These are phyloP conservation scores for Podila clonocystis DNA, from an alignment of 192 early-diverging fungal genomes.

Conservation along the genomic window DNA sequence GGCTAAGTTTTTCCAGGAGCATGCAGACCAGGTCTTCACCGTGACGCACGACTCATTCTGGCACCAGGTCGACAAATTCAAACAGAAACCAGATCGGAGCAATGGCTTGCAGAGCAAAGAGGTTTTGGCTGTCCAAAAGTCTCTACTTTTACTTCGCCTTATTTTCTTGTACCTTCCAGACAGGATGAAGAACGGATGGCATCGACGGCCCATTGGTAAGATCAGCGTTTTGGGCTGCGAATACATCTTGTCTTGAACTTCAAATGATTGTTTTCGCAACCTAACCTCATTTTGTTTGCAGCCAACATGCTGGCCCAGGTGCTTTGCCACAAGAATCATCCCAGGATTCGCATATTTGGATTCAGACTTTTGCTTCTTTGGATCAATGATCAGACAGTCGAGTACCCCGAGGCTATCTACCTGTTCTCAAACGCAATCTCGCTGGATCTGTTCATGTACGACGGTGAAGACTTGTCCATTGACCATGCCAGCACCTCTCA, in stretches of 20 bases:
- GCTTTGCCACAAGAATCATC: conserved; percentile 74
- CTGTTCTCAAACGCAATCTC: conserved; percentile 76
- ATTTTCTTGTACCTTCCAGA: conserved; percentile 74
- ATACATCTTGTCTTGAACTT: background rate
- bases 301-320: conserved; percentile 72
- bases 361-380: conserved; percentile 77
- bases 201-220: conserved; percentile 70
- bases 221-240: background rate
- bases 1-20: conserved; percentile 79
- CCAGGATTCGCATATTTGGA: conserved; percentile 73
- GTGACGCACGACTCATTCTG: conserved; percentile 76
- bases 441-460: conserved; percentile 63
- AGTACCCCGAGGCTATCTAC: conserved; percentile 65
- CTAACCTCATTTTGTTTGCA: conserved; percentile 21
- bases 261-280: background rate
- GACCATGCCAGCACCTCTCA: conserved; percentile 34
- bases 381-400: conserved; percentile 73
- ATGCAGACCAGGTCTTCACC: conserved; percentile 73
- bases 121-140: conserved; percentile 69
- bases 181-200: conserved; percentile 80
- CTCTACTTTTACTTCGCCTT: conserved; percentile 69
- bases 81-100: conserved; percentile 67
- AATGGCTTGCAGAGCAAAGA: conserved; percentile 71
- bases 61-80: conserved; percentile 80
- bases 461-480: conserved; percentile 47